Conservation (phyloP, 768 basidiomycete genomes). For the Trametes cingulata region DNA sequence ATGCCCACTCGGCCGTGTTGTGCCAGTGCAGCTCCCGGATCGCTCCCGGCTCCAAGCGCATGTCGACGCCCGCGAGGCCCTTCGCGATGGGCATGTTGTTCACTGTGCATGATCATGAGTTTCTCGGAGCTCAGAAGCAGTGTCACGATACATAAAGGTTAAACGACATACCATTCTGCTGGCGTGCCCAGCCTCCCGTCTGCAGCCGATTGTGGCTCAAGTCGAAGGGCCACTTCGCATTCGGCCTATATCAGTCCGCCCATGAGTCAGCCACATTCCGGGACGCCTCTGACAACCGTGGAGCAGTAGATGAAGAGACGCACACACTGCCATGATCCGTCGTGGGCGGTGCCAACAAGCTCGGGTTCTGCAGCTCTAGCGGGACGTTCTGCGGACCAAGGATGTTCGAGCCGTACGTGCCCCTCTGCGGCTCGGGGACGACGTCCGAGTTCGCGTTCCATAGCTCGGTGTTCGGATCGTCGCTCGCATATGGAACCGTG, state of each 20-base stretch:
- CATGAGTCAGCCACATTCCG: background rate
- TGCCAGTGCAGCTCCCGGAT: constrained; percentile 39
- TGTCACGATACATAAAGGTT: background rate
- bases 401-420: constrained; percentile 29
- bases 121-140: background rate
- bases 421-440: constrained; percentile 39
- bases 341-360: constrained; percentile 34
- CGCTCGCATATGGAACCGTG: constrained; percentile 26
- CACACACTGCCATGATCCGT: constrained; percentile 37
- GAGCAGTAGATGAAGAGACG: too few species aligned
- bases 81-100: constrained; percentile 51
- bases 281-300: too few species aligned
- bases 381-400: constrained; percentile 36
- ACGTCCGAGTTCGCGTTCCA: constrained; percentile 19
- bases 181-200: constrained; percentile 60
- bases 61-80: constrained; percentile 37
- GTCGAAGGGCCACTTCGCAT: constrained; percentile 59
- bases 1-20: constrained; percentile 34
- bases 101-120: constrained; percentile 31
- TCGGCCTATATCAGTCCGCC: constrained; percentile 33
- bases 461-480: constrained; percentile 24
- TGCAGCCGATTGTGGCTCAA: constrained; percentile 58
- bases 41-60: constrained; percentile 35
- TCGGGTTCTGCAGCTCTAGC: constrained; percentile 36
- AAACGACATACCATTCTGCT: constrained; percentile 46